Evolutionary conservation across 179 eudicot species (phyloP), one percentile per base, ranked within the genome.

Genomic region (Silene noctiflora): DNA sequence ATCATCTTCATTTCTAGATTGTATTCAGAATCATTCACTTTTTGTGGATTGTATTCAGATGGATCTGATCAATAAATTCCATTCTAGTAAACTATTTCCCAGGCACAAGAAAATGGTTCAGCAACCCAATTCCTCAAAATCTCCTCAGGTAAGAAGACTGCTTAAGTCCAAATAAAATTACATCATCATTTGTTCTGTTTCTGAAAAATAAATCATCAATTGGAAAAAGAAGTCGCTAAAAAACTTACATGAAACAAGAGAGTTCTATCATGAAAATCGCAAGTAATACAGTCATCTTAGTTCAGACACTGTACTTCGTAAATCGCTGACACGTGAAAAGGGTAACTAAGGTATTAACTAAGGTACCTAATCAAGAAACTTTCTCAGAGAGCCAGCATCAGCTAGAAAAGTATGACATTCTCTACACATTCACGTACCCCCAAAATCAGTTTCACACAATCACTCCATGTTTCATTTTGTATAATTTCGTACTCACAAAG

Each of bases 281-380:
- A 62, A 62, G 48, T 42, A 9, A 8, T 42, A 42, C 48, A 42
- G 67, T 62, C 67, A 62, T 22, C 29, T 62, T 62, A 62, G 24
- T 59, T 21, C 11, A 20, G 64, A 59, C 24, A 8, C 25, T 6
- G 24, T 21, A 19, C 64, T 21, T 20, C 17, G 35, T 62, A 13
- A 12, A 62, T 62, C 67, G 6, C 67, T 6, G 16, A 62, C 7
- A 62, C 33, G 12, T 21, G 59, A 62, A 62, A 62, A 25, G 67
- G 29, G 14, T 21, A 61, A 27, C 64, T 5, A 61, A 12, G 13
- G 27, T 24, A 20, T 22, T 61, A 61, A 20, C 65, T 22, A 61
- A 11, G 21, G n/a, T 62, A 62, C 33, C 67, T 62, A 62, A 62
- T 62, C 67, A 20, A 27, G 67, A 62, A 62, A 62, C 16, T 27